Conservation (phyloP, 2,329 filamentous ascomycete genomes). For the Metarhizium humberi region DNA sequence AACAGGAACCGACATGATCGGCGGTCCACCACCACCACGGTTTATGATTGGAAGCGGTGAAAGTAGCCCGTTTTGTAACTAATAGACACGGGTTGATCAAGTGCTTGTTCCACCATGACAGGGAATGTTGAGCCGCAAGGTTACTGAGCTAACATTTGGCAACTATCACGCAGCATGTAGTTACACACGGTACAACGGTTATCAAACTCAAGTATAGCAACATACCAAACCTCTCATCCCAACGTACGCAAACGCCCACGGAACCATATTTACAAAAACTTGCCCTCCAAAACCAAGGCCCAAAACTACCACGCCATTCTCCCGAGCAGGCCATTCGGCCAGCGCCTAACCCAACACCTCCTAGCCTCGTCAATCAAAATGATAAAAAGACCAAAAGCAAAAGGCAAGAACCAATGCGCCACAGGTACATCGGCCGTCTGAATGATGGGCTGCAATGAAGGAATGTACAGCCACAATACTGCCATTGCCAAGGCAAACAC, state of each 20-base stretch:
- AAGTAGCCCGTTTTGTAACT: not conserved
- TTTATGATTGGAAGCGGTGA: not conserved
- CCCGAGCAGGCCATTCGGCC: constrained; percentile 46
- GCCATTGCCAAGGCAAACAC: constrained; percentile 59
- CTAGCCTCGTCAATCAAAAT: constrained; percentile 57
- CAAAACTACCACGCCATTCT: constrained; percentile 45
- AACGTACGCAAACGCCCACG: not conserved
- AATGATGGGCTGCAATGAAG: constrained; percentile 50
- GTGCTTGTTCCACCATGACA: no score
- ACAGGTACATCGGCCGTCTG: constrained; percentile 55
- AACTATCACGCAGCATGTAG: no score
- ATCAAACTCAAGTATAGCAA: no score
- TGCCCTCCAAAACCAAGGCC: not conserved
- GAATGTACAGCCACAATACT: constrained; percentile 62
- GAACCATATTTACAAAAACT: not conserved
- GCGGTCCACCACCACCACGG: not conserved
- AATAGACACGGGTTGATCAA: no score
- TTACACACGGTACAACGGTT: no score
- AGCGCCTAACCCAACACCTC: constrained; percentile 52
- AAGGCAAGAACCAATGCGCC: constrained; percentile 69
- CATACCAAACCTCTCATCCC: no score
- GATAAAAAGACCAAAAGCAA: constrained; percentile 53
- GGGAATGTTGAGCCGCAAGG: no score
- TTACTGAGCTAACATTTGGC: no score
- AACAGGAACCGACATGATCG: not conserved